These are phyloP conservation scores for Nannochloropsis salina DNA, from an alignment of 108 stramenopile species.

Conservation along the genomic window DNA sequence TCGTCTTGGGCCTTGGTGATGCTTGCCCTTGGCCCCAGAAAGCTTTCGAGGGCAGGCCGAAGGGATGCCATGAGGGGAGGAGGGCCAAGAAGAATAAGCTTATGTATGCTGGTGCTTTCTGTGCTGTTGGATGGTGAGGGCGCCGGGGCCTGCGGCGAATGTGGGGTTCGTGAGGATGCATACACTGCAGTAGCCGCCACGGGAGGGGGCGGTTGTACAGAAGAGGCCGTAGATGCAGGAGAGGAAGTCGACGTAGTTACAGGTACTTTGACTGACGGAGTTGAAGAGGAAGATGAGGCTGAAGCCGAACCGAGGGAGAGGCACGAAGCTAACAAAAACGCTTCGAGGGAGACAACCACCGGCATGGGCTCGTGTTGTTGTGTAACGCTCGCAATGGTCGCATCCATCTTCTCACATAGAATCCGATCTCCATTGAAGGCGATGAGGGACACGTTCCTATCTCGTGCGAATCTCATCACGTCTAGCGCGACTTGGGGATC, in stretches of 20 bases:
- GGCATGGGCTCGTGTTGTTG: background rate
- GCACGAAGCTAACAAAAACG: background rate
- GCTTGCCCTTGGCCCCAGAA: background rate
- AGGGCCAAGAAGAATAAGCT: background rate
- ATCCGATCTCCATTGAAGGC: background rate
- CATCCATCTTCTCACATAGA: background rate
- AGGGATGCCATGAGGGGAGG: background rate
- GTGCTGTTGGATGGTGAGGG: too few species aligned
- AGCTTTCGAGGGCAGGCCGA: background rate
- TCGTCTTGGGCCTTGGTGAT: background rate
- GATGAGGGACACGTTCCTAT: background rate
- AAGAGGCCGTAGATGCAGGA: too few species aligned
- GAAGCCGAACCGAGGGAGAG: background rate
- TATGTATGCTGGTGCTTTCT: background rate
- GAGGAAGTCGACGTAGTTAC: too few species aligned
- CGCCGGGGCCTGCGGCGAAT: too few species aligned
- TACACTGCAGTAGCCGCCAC: too few species aligned
- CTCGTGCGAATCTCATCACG: background rate
- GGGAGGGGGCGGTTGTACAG: too few species aligned
- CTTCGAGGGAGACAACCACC: background rate
- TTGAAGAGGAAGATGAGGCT: background rate
- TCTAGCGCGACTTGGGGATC: background rate
- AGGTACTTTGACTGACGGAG: too few species aligned
- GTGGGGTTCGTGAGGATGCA: too few species aligned
- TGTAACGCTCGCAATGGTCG: background rate